Conservation (phyloP, 2,329 filamentous ascomycete species). For the Chalara sp. region DNA sequence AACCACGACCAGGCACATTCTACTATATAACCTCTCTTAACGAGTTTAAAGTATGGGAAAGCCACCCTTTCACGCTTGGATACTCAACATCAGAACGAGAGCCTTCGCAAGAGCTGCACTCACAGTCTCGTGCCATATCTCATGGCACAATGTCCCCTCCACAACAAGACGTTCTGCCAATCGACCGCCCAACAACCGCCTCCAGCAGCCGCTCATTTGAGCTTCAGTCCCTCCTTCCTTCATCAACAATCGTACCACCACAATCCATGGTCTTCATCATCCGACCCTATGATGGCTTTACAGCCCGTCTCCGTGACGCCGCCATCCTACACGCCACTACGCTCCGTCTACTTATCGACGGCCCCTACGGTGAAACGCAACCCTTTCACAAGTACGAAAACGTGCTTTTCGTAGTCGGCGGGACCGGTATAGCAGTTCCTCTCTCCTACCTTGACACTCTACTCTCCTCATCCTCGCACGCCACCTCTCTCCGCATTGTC, state of each 20-base stretch:
- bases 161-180: too few relatives aligned
- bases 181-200: background rate
- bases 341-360: conserved; percentile 35
- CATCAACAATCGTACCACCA: background rate
- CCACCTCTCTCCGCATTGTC: background rate
- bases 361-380: conserved; percentile 36
- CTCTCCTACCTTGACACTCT: conserved; percentile 30
- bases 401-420: conserved; percentile 38
- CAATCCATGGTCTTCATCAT: background rate
- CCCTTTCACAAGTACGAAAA: conserved; percentile 32
- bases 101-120: background rate
- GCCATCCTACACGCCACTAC: conserved; percentile 4
- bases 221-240: background rate
- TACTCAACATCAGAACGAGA: background rate
- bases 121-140: background rate
- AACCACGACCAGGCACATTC: conserved; percentile 35
- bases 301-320: background rate
- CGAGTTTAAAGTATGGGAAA: conserved; percentile 39
- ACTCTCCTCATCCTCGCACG: background rate
- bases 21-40: conserved; percentile 39
- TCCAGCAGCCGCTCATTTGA: background rate
- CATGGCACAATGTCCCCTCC: background rate
- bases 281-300: background rate
- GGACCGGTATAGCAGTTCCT: conserved; percentile 38
- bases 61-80: conserved; percentile 39